A percentile compares a stretch with the other conserved stretches of the same genome.
phyloP scores from a whole-genome alignment of 2,329 filamentous ascomycete species.

The Meredithiella fracta region DNA sequence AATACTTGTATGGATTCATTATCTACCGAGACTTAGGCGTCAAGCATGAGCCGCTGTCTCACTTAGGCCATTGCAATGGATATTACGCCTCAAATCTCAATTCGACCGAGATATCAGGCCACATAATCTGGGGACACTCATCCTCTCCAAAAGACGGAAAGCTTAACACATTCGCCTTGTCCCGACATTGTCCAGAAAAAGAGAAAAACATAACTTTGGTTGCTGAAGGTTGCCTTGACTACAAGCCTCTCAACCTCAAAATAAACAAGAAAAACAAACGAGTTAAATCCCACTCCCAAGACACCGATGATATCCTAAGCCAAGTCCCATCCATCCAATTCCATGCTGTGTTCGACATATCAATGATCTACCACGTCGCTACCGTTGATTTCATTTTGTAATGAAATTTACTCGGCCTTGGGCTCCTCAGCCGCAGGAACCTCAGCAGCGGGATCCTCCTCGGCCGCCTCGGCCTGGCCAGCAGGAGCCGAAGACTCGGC shows the following conservation, averaged over 20 bases:
- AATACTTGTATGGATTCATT: not conserved
- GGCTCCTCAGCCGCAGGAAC: conserved; percentile 43
- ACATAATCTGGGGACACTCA: not conserved
- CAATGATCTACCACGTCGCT: conserved; percentile 19
- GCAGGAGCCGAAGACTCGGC: conserved; percentile 57
- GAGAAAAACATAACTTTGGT: conserved; percentile 11
- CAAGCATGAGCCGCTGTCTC: not conserved
- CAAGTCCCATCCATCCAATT: conserved; percentile 5
- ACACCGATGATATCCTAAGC: conserved; percentile 9
- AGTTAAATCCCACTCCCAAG: conserved; percentile 9
- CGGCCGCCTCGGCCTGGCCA: conserved; percentile 31
- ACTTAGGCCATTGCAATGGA: not conserved
- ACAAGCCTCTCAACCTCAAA: conserved; percentile 4
- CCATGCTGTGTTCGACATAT: conserved; percentile 16
- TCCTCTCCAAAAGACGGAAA: conserved; percentile 1
- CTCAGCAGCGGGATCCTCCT: conserved; percentile 36
- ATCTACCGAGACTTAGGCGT: not conserved
- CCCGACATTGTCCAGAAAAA: conserved; percentile 5
- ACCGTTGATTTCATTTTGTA: conserved; percentile 24
- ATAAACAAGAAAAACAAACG: conserved; percentile 11
- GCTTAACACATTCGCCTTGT: not conserved
- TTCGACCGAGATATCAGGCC: not conserved
- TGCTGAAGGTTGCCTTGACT: conserved; percentile 2
- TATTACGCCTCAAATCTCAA: not conserved
- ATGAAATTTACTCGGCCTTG: conserved; percentile 46